phyloP scores from a whole-genome alignment of 2,329 filamentous ascomycete species.

The Talaromyces marneffei region DNA sequence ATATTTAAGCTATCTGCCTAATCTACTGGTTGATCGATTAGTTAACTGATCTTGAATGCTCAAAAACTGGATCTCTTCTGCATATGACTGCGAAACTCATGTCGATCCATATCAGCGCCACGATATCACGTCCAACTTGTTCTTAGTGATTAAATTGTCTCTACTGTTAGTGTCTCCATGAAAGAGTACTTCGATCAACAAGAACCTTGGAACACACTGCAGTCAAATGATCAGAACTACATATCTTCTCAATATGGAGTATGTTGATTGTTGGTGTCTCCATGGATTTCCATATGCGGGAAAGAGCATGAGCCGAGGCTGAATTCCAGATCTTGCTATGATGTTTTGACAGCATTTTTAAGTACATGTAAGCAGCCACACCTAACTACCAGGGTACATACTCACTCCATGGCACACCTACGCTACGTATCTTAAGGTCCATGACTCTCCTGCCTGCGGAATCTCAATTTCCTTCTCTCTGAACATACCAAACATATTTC shows the following conservation, averaged over 20 bases:
- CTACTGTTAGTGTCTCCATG: background rate
- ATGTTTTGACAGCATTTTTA: no score
- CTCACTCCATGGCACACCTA: no score
- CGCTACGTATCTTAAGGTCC: background rate
- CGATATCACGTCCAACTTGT: background rate
- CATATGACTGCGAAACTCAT: no score
- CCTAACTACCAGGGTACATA: background rate
- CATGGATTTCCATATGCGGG: background rate
- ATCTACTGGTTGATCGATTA: background rate
- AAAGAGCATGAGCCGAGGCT: background rate
- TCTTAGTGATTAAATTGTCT: no score
- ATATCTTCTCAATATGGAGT: background rate
- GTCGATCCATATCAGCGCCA: background rate
- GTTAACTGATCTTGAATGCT: background rate
- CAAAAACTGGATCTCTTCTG: background rate
- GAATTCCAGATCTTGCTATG: background rate
- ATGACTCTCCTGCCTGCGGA: background rate
- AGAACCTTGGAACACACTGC: background rate
- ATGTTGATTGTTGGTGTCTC: background rate
- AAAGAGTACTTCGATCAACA: background rate
- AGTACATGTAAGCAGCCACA: background rate
- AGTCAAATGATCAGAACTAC: background rate
- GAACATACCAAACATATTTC: background rate
- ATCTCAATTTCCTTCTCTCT: background rate
- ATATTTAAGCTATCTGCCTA: background rate